Conservation (phyloP, 148 eudicot species). For the Fallopia convolvulus region DNA sequence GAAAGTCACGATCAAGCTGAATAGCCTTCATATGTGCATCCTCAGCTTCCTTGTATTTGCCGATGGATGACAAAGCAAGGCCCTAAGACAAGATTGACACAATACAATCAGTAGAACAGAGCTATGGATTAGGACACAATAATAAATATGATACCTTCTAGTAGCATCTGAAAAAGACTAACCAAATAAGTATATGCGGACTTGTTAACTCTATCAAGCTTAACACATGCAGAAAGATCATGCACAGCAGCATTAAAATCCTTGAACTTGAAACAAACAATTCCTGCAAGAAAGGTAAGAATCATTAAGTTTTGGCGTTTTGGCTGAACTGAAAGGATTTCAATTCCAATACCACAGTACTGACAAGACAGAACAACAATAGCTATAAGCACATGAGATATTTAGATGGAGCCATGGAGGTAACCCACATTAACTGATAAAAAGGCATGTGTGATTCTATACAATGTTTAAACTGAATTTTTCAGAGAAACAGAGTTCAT, state of each 20-base stretch:
- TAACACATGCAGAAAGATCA: conserved; percentile 81
- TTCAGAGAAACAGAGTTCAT: not conserved
- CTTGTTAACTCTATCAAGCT: conserved; percentile 61
- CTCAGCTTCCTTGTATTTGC: conserved; percentile 75
- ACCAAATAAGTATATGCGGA: conserved; percentile 94
- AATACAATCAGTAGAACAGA: conserved; percentile 4
- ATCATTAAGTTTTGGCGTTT: not conserved
- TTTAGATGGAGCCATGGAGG: no score
- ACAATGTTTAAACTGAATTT: not conserved
- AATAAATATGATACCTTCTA: conserved; percentile 1
- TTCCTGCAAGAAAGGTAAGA: conserved; percentile 42
- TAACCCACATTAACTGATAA: no score
- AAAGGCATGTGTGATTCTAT: not conserved
- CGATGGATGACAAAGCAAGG: conserved; percentile 72
- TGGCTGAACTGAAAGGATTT: not conserved
- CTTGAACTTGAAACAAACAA: conserved; percentile 88
- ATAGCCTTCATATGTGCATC: conserved; percentile 83
- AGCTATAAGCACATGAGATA: no score
- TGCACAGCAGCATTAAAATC: conserved; percentile 79
- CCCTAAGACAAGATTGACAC: conserved; percentile 40
- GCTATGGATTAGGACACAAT: not conserved
- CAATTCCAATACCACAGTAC: not conserved
- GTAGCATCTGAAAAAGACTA: conserved; percentile 17
- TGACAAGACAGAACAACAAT: no score
- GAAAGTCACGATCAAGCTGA: conserved; percentile 57